phyloP scores from a whole-genome alignment of 2,329 filamentous ascomycete genomes.

The Sporothrix brunneoviolacea region DNA sequence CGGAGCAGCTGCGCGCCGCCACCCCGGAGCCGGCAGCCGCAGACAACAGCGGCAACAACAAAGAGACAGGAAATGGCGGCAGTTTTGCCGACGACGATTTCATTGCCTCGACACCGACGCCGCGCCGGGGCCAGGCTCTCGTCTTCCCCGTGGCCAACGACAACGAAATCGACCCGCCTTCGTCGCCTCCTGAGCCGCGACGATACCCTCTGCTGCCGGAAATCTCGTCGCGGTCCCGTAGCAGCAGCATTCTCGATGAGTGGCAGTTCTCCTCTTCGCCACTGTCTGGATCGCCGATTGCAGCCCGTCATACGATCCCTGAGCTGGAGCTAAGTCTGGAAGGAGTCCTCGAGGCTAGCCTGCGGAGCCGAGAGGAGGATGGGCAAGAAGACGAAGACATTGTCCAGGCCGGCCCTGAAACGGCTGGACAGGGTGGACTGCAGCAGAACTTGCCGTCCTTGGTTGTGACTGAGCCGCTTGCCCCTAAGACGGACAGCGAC shows the following conservation, averaged over 20 bases:
- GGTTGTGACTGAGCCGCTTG: not conserved
- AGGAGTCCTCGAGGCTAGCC: conserved; percentile 15
- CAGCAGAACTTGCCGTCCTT: no score
- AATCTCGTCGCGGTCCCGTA: conserved; percentile 43
- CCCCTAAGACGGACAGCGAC: not conserved
- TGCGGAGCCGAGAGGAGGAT: conserved; percentile 7
- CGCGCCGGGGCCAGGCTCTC: conserved; percentile 47
- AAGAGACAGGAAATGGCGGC: not conserved
- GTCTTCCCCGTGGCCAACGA: conserved; percentile 31
- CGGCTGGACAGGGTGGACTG: not conserved
- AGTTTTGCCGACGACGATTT: conserved; percentile 47
- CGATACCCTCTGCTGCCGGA: conserved; percentile 46
- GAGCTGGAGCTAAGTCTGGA: conserved; percentile 19
- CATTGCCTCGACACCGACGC: conserved; percentile 55
- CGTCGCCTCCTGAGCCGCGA: conserved; percentile 51
- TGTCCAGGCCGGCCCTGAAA: not conserved
- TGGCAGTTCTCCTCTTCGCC: conserved; percentile 54
- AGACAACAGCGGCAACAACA: conserved; percentile 23
- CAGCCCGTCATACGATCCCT: conserved; percentile 24
- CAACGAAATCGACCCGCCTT: conserved; percentile 46
- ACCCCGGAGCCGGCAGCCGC: conserved; percentile 37
- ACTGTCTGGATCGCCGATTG: conserved; percentile 42
- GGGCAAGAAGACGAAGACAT: not conserved
- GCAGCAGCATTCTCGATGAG: conserved; percentile 31
- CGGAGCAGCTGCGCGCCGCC: conserved; percentile 25